Evolutionary conservation across 352 stramenopile species (phyloP).

Genomic region (Globisporangium mamillatum): DNA sequence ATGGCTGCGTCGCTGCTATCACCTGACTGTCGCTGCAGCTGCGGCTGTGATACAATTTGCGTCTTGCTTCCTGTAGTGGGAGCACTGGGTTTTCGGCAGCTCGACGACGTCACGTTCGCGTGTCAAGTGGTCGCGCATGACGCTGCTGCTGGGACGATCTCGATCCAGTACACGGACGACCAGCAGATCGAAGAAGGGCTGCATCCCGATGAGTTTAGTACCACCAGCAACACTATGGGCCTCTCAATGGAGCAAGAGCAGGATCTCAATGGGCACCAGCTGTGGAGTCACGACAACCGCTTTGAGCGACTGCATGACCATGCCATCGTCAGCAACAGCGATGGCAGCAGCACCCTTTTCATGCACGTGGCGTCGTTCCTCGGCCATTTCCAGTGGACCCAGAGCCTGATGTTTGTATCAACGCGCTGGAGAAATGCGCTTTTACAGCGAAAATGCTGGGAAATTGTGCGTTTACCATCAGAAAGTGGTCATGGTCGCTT

Average conservation of each 20-base stretch:
- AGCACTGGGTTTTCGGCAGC: constrained; percentile 17
- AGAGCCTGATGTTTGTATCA: constrained; percentile 15
- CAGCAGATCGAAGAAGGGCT: constrained; percentile 21
- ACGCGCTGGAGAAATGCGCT: constrained; percentile 11
- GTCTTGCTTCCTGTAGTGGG: constrained; percentile 12
- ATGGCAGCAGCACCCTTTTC: not conserved
- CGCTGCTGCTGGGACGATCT: constrained; percentile 7
- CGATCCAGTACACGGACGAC: constrained; percentile 32
- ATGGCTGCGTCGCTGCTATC: not conserved
- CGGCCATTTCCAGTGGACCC: constrained; percentile 20
- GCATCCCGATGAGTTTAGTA: constrained; percentile 25
- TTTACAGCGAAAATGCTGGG: constrained; percentile 14
- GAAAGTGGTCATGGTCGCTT: not conserved
- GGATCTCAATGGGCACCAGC: not conserved
- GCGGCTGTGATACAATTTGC: too few species aligned
- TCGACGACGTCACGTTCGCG: constrained; percentile 30
- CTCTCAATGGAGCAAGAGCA: not conserved
- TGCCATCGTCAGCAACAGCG: not conserved
- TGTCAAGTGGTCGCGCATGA: constrained; percentile 25
- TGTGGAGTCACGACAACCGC: not conserved
- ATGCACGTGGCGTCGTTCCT: constrained; percentile 14
- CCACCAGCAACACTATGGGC: not conserved
- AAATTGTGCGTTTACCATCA: constrained; percentile 3
- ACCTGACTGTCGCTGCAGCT: not conserved
- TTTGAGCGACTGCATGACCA: not conserved